Conservation (phyloP, 1,284 basidiomycete genomes). For the Agaricales sp. region DNA sequence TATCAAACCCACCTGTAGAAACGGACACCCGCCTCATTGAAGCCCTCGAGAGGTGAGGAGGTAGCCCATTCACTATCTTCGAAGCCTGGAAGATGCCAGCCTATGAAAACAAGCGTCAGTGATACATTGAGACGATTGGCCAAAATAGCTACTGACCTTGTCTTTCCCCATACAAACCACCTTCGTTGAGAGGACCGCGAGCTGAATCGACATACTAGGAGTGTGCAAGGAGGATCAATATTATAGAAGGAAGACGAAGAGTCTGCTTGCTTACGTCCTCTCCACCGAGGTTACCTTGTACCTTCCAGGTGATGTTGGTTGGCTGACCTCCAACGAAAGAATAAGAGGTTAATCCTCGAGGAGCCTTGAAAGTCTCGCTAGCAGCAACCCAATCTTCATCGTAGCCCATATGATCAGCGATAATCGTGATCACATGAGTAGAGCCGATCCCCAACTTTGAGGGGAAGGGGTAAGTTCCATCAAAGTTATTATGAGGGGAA, state of each 20-base stretch:
- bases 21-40: constrained; percentile 28
- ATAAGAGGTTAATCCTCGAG: constrained; percentile 34
- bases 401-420: constrained; percentile 46
- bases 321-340: constrained; percentile 27
- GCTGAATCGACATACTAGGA: constrained; percentile 30
- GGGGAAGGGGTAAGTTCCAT: constrained; percentile 26
- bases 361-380: constrained; percentile 31
- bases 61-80: constrained; percentile 31
- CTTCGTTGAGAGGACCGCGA: constrained; percentile 39
- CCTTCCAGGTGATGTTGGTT: constrained; percentile 33
- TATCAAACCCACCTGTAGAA: constrained; percentile 28
- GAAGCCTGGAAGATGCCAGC: constrained; percentile 43
- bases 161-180: constrained; percentile 36
- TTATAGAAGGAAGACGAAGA: constrained; percentile 4
- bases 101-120: constrained; percentile 10
- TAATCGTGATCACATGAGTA: constrained; percentile 35
- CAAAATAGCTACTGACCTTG: constrained; percentile 22
- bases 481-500: constrained; percentile 20
- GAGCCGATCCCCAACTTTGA: constrained; percentile 17
- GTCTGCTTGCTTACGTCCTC: constrained; percentile 24
- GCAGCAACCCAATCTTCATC: constrained; percentile 32
- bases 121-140: constrained; percentile 7
- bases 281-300: constrained; percentile 37
- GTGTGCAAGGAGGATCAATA: background rate
- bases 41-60: constrained; percentile 28